Conservation (phyloP, 1,139 yeast genomes). For the Debaryomyces nepalensis region DNA sequence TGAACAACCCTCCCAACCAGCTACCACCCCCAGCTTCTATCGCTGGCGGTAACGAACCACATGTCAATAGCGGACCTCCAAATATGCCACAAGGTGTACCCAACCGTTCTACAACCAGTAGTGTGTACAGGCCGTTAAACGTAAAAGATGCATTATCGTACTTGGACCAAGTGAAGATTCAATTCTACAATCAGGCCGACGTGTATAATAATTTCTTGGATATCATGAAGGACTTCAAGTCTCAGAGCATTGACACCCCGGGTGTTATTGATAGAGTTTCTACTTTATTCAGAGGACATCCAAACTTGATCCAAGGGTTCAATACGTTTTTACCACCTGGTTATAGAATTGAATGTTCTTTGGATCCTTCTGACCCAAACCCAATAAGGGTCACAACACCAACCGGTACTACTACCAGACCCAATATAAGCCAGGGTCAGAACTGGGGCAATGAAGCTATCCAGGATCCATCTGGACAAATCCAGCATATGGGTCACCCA, state of each 20-base stretch:
- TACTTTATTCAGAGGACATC: conserved; percentile 87
- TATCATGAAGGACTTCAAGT: conserved; percentile 97
- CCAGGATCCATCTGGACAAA: conserved; percentile 8
- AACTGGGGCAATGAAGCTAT: conserved; percentile 29
- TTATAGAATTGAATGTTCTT: conserved; percentile 88
- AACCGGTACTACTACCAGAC: conserved; percentile 79
- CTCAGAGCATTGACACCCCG: conserved; percentile 95
- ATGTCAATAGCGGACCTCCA: conserved; percentile 20
- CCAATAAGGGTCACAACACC: conserved; percentile 97
- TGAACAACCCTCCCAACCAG: conserved; percentile 26
- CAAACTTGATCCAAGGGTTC: conserved; percentile 91
- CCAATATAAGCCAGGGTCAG: conserved; percentile 47
- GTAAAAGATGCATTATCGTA: conserved; percentile 96
- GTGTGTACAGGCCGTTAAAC: conserved; percentile 82
- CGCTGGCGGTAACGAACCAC: conserved; percentile 17
- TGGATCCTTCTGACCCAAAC: conserved; percentile 87
- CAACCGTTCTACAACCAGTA: conserved; percentile 48
- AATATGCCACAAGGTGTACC: conserved; percentile 42
- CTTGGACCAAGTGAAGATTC: conserved; percentile 92
- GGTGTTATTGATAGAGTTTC: conserved; percentile 97
- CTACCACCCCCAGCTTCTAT: conserved; percentile 32
- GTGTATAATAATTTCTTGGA: conserved; percentile 95
- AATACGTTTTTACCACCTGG: conserved; percentile 98
- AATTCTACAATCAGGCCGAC: conserved; percentile 90
- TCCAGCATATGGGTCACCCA: conserved; percentile 10